Base-by-base conservation (phyloP, 2,329 filamentous ascomycete species). In the Ophiostoma populinum region DNA sequence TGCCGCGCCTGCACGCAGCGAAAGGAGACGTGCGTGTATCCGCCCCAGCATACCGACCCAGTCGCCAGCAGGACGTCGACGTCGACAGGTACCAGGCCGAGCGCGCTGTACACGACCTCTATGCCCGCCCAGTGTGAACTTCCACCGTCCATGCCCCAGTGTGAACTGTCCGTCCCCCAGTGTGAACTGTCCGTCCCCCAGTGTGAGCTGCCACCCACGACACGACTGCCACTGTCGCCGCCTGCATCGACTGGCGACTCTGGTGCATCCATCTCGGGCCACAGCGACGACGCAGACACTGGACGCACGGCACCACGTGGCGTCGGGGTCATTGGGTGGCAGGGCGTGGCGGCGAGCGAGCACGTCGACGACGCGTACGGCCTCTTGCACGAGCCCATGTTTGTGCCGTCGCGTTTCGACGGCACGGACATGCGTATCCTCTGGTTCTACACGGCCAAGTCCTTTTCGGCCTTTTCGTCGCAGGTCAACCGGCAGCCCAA, bases 381-480 rank as follows among this genome's bases (percentile, higher is more conserved):
- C 20, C 3, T 40, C 6, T 16, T 40, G 5, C 6, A 24, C 3
- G 54, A 60, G 38, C 58, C 57, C 8, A 38, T 56, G 8, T 57
- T 55, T 39, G 43, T 47, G 8, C 51, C 59, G 2, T 38, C 40
- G 1, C 48, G 48, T 10, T 47, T 55, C 34, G 50, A 57, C 26
- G 51, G 55, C 21, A 43, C 52, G 18, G 65, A 70, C 40, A 64
- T 71, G 62, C 61, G 58, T 42, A 55, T 70, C 26, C 46, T 71
- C 6, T 70, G 65, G 65, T 66, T 67, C 45, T 71, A 67, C 45
- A 63, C 61, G 10, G 54, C 53, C 7, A 48, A 57, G 21, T 64
- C 62, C 7, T 63, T 52, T 42, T 40, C 50, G 3, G 62, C 61
- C 11, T 66, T 70, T 45, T 55, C 60, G 11, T 49, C 61, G 19